phyloP scores from a whole-genome alignment of 2,329 filamentous ascomycete species.

The Cadophora sp. region DNA sequence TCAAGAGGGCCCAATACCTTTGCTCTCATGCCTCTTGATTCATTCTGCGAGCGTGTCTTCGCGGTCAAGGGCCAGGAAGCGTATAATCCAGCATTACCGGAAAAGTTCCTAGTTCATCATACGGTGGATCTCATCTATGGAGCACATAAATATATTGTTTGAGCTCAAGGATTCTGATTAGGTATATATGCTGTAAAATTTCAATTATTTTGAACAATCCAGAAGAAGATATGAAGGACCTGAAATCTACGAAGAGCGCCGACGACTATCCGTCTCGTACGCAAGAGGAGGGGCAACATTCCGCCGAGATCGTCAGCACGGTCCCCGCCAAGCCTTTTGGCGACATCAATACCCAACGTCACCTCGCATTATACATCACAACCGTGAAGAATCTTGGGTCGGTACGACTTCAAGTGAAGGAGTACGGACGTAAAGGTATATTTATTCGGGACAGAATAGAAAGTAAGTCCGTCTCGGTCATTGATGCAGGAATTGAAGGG shows the following conservation, averaged over 20 bases:
- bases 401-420: not conserved
- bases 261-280: not conserved
- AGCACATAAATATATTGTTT: too few relatives aligned
- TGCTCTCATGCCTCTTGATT: too few relatives aligned
- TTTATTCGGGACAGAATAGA: not conserved
- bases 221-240: not conserved
- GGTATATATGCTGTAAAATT: too few relatives aligned
- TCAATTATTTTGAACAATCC: too few relatives aligned
- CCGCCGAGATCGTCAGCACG: not conserved
- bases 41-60: too few relatives aligned
- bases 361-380: not conserved
- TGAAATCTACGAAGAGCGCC: not conserved
- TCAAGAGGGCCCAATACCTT: too few relatives aligned
- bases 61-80: too few relatives aligned
- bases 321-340: not conserved
- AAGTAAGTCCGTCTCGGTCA: not conserved
- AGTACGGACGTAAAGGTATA: not conserved
- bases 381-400: not conserved
- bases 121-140: too few relatives aligned
- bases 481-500: not conserved
- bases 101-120: too few relatives aligned
- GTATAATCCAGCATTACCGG: too few relatives aligned
- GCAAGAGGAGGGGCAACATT: constrained; percentile 7
- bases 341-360: constrained; percentile 3
- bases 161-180: too few relatives aligned